phyloP scores from a whole-genome alignment of 441 rosid genomes.

The Erysimum pusillum region DNA sequence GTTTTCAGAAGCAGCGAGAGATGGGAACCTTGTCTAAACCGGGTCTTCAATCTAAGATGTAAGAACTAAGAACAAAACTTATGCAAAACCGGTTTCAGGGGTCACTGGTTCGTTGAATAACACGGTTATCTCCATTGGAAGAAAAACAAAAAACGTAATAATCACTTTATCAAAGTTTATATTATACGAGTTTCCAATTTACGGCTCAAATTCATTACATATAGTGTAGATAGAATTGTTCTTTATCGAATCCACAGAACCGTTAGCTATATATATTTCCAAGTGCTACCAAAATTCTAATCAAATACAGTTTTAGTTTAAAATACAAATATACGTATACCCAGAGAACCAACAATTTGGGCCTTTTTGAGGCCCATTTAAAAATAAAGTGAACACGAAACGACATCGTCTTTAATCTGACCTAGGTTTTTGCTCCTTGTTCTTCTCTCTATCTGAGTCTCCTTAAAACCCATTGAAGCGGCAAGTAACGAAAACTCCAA shows the following conservation, averaged over 20 bases:
- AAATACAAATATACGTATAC: not conserved
- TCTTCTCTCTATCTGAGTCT: conserved; percentile 9
- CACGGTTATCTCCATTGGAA: not conserved
- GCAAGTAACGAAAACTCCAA: conserved; percentile 20
- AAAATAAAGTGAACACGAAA: not conserved
- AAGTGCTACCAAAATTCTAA: too few relatives aligned
- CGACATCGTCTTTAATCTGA: not conserved
- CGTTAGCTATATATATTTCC: too few relatives aligned
- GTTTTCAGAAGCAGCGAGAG: conserved; percentile 51
- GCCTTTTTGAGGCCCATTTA: conserved; percentile 17
- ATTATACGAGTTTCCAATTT: not conserved
- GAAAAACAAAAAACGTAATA: not conserved
- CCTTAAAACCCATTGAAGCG: conserved; percentile 39
- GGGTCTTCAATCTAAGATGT: conserved; percentile 56
- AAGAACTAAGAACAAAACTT: conserved; percentile 26
- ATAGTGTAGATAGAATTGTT: too few relatives aligned
- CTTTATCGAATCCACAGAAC: too few relatives aligned
- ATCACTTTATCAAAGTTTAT: not conserved
- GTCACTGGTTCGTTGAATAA: conserved; percentile 9
- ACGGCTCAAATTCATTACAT: not conserved
- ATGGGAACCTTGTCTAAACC: conserved; percentile 45
- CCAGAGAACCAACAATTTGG: not conserved
- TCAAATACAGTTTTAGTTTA: too few relatives aligned
- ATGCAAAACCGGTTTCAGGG: not conserved
- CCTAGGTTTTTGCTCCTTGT: conserved; percentile 21